phyloP scores from a whole-genome alignment of 495 filamentous ascomycete genomes.

The Aspergillus baeticus region DNA sequence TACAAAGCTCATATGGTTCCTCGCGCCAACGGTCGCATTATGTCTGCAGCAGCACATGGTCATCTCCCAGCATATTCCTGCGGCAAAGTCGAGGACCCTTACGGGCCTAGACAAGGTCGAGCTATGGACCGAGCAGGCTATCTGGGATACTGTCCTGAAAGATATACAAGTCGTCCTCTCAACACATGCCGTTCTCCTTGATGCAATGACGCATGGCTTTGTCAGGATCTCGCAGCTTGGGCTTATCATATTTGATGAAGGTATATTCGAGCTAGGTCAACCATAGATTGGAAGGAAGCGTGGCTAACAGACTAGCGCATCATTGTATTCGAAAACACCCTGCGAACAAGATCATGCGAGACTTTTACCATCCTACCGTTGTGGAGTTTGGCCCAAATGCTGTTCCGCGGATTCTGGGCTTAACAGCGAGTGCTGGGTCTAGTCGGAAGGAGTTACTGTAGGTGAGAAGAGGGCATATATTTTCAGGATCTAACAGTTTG shows the following conservation, averaged over 20 bases:
- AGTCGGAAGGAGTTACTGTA: constrained; percentile 31
- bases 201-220: constrained; percentile 80
- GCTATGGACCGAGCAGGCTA: constrained; percentile 66
- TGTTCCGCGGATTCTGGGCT: constrained; percentile 74
- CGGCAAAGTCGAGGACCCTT: constrained; percentile 61
- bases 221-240: constrained; percentile 63
- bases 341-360: constrained; percentile 73
- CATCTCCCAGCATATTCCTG: constrained; percentile 60
- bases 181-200: constrained; percentile 72
- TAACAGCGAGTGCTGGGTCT: constrained; percentile 75
- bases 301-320: constrained; percentile 23
- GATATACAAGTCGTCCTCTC: constrained; percentile 74
- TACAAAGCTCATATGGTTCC: constrained; percentile 76
- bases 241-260: constrained; percentile 88
- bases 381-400: constrained; percentile 28
- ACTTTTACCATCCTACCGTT: constrained; percentile 63
- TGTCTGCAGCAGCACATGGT: constrained; percentile 70
- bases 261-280: constrained; percentile 34
- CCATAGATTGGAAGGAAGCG: neutral
- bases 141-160: constrained; percentile 72
- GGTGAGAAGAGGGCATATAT: neutral
- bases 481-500: neutral
- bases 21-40: constrained; percentile 75
- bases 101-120: constrained; percentile 69
- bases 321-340: constrained; percentile 51